Conservation (phyloP, 2,329 filamentous ascomycete genomes). For the Acarospora socialis region DNA sequence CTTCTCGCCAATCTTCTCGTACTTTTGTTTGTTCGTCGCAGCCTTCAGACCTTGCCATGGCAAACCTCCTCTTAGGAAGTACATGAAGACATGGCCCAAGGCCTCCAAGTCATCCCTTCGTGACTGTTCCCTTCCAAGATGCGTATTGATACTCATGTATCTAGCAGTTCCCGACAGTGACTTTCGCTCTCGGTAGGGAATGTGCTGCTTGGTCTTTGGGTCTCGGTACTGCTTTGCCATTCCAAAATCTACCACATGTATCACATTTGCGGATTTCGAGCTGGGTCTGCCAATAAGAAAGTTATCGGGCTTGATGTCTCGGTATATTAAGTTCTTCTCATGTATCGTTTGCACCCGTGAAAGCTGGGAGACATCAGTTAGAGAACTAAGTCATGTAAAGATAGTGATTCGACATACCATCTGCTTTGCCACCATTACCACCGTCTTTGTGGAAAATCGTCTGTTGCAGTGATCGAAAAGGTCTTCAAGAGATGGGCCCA, state of each 20-base stretch:
- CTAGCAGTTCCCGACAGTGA: slow-evolving; percentile 90
- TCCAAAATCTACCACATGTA: slow-evolving; percentile 96
- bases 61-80: slow-evolving; percentile 51
- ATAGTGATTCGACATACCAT: slow-evolving; percentile 56
- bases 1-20: slow-evolving; percentile 99
- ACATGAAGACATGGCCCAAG: slow-evolving; percentile 55
- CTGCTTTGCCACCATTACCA: slow-evolving; percentile 98
- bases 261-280: slow-evolving; percentile 92
- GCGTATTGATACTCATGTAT: slow-evolving; percentile 99
- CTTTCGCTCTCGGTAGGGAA: slow-evolving; percentile 92
- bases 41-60: slow-evolving; percentile 56
- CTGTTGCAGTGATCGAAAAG: slow-evolving; percentile 95
- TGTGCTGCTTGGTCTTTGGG: slow-evolving; percentile 97
- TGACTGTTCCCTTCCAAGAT: slow-evolving; percentile 90
- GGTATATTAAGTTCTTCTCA: slow-evolving; percentile 98
- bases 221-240: slow-evolving; percentile 99
- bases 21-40: slow-evolving; percentile 82
- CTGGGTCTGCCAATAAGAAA: slow-evolving; percentile 89
- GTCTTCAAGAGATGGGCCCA: slow-evolving; percentile 89
- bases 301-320: slow-evolving; percentile 99
- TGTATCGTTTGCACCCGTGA: slow-evolving; percentile 89
- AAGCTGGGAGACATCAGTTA: slow-evolving; percentile 39
- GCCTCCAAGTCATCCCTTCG: slow-evolving; percentile 92
- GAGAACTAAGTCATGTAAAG: not conserved
- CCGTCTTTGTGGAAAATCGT: slow-evolving; percentile 91